Evolutionary conservation across 495 filamentous ascomycete species (phyloP), one percentile per base, ranked within the genome.

Genomic region (Neurospora sp.): DNA sequence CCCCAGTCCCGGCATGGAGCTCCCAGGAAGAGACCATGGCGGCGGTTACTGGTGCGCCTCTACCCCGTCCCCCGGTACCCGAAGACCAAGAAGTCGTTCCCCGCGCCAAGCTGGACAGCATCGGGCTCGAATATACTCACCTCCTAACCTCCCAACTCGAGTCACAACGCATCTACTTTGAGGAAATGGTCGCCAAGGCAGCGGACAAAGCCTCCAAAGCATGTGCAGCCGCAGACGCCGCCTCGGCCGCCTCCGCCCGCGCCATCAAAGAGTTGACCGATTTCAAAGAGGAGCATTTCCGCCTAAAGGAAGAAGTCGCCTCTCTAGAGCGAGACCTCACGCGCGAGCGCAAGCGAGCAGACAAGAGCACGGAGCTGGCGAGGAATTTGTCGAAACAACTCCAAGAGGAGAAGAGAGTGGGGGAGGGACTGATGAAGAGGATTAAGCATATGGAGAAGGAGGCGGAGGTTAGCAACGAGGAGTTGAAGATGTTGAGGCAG

Each of bases 111-210:
- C 85, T 98, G 18, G 96, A 99, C 60, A 92, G 89, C 75, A 96
- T 98, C 80, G 92, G 92, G 73, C 88, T 93, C 73, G 96, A 99
- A 83, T 98, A 98, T 79, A 93, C 96, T 7, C 93, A 97, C 77
- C 90, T 99, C 8, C 89, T 98, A 1, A 97, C 93, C 11, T 91
- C 88, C 72, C 96, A 99, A 80, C 88, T 99, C 23, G 96, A 98
- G 77, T 92, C 89, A 72, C 96, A 99, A 77, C 90, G 96, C 60
- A 86, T 92, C 5, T 99, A 98, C 80, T 99, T 97, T 77, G 96
- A 98, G 79, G 95, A 96, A 76, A 90, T 97, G 80, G 88, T 99
- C 74, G 91, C 91, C 78, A 94, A 96, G 72, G 94, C 94, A 2
- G 95, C 91, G 0, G 94, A 97, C 82, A 99, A 98, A 81, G 94